Evolutionary conservation across 768 basidiomycete species (phyloP).

Genomic region (Tricholoma terreum): DNA sequence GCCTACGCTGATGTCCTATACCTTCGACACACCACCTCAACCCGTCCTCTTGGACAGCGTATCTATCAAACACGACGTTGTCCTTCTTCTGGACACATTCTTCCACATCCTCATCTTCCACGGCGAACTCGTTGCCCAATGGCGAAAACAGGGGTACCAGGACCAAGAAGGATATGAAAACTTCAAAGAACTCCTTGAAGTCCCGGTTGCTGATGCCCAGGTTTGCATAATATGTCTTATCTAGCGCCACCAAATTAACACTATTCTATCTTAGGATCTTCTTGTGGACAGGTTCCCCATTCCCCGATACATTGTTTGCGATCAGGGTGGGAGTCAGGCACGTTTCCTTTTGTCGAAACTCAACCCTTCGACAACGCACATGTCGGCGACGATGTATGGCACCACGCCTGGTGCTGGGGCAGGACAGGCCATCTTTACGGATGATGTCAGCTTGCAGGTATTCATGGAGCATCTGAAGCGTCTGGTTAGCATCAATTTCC

Average conservation of each 20-base stretch:
- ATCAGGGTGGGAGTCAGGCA: conserved; percentile 96
- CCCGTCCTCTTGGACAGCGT: conserved; percentile 96
- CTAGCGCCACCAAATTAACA: neutral
- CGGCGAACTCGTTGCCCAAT: conserved; percentile 93
- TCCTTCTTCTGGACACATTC: conserved; percentile 96
- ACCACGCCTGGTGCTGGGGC: conserved; percentile 57
- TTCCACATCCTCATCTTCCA: conserved; percentile 99
- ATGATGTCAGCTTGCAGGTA: conserved; percentile 95
- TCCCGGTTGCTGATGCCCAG: conserved; percentile 87
- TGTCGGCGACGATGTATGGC: conserved; percentile 91
- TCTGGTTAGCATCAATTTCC: conserved; percentile 50
- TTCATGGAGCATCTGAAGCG: conserved; percentile 98
- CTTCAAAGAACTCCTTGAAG: conserved; percentile 89
- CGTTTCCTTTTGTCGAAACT: conserved; percentile 96
- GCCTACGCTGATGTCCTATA: conserved; percentile 98
- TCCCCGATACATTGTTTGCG: conserved; percentile 96
- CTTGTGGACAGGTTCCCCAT: conserved; percentile 95
- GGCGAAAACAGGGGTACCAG: conserved; percentile 98
- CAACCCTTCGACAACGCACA: conserved; percentile 97
- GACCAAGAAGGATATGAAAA: conserved; percentile 99
- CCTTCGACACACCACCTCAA: conserved; percentile 86
- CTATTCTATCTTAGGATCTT: conserved; percentile 61
- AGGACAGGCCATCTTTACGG: conserved; percentile 96
- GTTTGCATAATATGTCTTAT: conserved; percentile 32
- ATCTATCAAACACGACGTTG: conserved; percentile 95